Evolutionary conservation across 2,329 filamentous ascomycete genomes (phyloP).

Genomic region (Diaporthe sp.): DNA sequence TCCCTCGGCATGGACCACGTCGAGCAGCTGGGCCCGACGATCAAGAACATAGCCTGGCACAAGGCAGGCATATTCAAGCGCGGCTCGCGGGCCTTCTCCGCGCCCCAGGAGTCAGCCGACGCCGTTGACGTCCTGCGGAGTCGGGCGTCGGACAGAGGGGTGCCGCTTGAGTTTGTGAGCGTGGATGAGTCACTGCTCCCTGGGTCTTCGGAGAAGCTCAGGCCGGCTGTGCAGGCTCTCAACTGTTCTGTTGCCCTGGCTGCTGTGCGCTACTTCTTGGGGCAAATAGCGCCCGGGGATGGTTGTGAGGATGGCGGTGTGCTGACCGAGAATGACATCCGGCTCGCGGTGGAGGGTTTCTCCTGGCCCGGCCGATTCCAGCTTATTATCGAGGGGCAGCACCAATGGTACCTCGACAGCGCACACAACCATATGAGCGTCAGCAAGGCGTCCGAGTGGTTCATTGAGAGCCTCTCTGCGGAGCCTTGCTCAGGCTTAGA

Average conservation of each 20-base stretch:
- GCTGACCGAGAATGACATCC: neutral
- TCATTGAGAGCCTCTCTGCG: neutral
- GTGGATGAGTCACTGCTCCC: neutral
- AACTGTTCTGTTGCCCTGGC: neutral
- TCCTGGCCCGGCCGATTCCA: neutral
- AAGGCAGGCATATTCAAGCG: neutral
- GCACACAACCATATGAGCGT: neutral
- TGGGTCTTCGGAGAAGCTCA: neutral
- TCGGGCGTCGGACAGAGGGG: neutral
- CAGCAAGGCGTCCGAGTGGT: neutral
- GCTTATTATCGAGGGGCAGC: neutral
- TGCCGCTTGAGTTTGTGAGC: neutral
- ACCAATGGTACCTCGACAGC: neutral
- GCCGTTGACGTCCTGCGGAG: neutral
- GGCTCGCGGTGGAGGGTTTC: neutral
- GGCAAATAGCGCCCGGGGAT: rapidly evolving
- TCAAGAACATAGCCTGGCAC: neutral
- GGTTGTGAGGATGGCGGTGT: neutral
- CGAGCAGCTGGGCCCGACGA: neutral
- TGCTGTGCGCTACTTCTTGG: neutral
- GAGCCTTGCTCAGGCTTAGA: neutral
- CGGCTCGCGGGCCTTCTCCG: neutral
- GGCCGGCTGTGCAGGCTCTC: neutral
- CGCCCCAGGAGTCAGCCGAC: neutral
- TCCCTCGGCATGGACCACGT: neutral